These are phyloP conservation scores for Halteria grandinella DNA, from an alignment of 73 alveolate genomes.

Conservation along the genomic window DNA sequence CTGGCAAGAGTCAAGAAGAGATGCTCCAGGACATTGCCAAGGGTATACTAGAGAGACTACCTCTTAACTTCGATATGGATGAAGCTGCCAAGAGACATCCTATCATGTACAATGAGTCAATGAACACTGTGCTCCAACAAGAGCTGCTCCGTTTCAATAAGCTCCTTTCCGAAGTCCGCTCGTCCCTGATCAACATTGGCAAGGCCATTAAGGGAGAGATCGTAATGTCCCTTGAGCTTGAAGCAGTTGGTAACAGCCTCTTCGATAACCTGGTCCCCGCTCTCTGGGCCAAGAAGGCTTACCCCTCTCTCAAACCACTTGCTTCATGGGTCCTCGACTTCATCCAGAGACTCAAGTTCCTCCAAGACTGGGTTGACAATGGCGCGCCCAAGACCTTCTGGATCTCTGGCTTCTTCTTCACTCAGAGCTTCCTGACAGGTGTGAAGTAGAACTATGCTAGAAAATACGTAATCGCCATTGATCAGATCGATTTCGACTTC, in stretches of 20 bases:
- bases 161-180: conserved; percentile 84
- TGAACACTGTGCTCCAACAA: conserved; percentile 97
- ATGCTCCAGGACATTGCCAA: conserved; percentile 88
- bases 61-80: conserved; percentile 91
- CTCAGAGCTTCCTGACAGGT: conserved; percentile 99
- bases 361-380: conserved; percentile 98
- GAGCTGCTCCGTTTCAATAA: conserved; percentile 97
- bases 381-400: conserved; percentile 99
- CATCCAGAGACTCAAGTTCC: conserved; percentile 95
- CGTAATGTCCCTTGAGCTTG: conserved; percentile 94
- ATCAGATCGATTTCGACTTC: conserved; percentile 90
- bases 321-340: conserved; percentile 99
- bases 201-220: conserved; percentile 98
- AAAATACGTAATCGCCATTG: conserved; percentile 92
- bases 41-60: conserved; percentile 89
- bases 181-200: conserved; percentile 84
- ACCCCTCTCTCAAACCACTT: conserved; percentile 98
- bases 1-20: conserved; percentile 96
- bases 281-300: conserved; percentile 88
- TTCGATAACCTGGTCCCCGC: conserved; percentile 95
- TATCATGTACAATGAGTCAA: conserved; percentile 89
- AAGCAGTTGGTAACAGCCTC: conserved; percentile 86
- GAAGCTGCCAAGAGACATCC: conserved; percentile 96
- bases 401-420: conserved; percentile 99
- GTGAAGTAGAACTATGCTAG: conserved; percentile 96